Percentiles rank a stretch among this genome's conserved stretches.
Evolutionary conservation across 345 rosid species (phyloP).

Genomic region (Hibiscus mutabilis): DNA sequence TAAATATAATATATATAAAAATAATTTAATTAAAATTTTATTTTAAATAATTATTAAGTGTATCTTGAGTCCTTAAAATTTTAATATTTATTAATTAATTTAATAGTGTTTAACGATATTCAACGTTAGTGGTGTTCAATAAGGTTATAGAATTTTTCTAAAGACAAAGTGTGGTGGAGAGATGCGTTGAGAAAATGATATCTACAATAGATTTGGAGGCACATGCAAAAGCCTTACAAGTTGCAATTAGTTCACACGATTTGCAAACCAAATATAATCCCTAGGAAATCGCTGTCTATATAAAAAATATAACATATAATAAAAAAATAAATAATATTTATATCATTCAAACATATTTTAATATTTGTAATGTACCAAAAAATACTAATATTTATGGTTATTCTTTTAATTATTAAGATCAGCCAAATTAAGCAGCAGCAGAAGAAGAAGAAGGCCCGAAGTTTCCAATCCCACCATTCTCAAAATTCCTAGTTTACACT

Average conservation of each 20-base stretch:
- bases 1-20: too few relatives aligned
- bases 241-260: slow-evolving; percentile 24
- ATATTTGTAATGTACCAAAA: too few relatives aligned
- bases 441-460: not conserved
- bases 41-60: too few relatives aligned
- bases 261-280: slow-evolving; percentile 22
- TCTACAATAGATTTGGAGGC: slow-evolving; percentile 55
- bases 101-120: too few relatives aligned
- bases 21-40: too few relatives aligned
- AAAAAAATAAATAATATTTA: too few relatives aligned
- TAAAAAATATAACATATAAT: not conserved
- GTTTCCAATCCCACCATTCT: slow-evolving; percentile 6
- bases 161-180: slow-evolving; percentile 59
- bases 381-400: not conserved
- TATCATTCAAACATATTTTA: too few relatives aligned
- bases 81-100: too few relatives aligned
- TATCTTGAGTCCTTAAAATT: too few relatives aligned
- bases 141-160: too few relatives aligned
- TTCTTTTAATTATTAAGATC: not conserved
- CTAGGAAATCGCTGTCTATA: slow-evolving; percentile 18
- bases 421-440: not conserved
- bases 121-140: too few relatives aligned
- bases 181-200: slow-evolving; percentile 36
- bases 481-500: slow-evolving; percentile 14
- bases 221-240: slow-evolving; percentile 33